Evolutionary conservation across 202 grass and related monocot species (phyloP).

Genomic region (Bolboschoenoplectus hybrid): DNA sequence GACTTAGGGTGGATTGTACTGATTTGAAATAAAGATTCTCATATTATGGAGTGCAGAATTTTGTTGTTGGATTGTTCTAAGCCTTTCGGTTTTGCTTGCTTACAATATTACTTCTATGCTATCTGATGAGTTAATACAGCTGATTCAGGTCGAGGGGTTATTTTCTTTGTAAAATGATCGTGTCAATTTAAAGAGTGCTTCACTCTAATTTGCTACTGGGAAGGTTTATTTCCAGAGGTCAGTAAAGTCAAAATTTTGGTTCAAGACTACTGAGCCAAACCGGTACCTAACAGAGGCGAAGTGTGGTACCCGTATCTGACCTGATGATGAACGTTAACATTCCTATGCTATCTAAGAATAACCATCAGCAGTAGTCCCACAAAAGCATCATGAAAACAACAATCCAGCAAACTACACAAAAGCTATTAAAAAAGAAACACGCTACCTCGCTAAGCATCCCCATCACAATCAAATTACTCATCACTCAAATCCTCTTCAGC

Average conservation of each 20-base stretch:
- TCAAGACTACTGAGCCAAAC: no score
- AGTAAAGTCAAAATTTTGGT: no score
- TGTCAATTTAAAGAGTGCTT: background rate
- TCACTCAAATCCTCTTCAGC: no score
- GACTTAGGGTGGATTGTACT: background rate
- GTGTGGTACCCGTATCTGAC: background rate
- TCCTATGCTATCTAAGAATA: background rate
- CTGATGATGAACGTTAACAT: background rate
- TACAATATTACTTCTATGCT: background rate
- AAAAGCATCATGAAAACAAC: no score
- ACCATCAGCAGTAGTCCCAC: no score
- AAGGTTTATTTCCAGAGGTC: background rate
- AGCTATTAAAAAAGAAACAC: no score
- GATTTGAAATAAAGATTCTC: slow-evolving; percentile 27
- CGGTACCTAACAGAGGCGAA: background rate
- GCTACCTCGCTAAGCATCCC: no score
- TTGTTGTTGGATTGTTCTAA: background rate
- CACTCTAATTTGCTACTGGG: background rate
- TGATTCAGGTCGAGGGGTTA: background rate
- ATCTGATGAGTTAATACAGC: background rate
- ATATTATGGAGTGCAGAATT: background rate
- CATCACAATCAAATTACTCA: no score
- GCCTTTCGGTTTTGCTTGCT: background rate
- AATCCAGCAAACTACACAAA: no score
- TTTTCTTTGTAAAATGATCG: background rate